Evolutionary conservation across 176 grass and related monocot genomes (phyloP).

Genomic region (Echinochloa phyllopogon): DNA sequence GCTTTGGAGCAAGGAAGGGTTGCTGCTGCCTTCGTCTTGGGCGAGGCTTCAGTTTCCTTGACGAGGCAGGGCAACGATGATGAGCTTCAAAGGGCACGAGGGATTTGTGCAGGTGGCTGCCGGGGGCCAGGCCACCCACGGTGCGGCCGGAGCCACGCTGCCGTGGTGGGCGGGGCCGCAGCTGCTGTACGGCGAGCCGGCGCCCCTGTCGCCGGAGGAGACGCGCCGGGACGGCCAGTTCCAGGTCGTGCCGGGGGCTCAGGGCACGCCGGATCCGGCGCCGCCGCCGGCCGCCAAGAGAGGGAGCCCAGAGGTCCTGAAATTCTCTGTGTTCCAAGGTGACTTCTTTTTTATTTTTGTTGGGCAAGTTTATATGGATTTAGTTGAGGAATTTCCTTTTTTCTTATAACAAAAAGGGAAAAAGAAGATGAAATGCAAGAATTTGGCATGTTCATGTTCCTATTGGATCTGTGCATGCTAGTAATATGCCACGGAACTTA

Average conservation of each 20-base stretch:
- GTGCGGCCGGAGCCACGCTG: constrained; percentile 45
- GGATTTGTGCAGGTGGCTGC: constrained; percentile 44
- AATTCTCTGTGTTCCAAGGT: constrained; percentile 82
- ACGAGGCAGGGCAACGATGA: constrained; percentile 31
- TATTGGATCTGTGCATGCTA: constrained; percentile 42
- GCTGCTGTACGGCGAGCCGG: constrained; percentile 60
- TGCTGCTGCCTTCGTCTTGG: not conserved
- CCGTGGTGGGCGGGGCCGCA: constrained; percentile 81
- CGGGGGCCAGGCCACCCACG: constrained; percentile 25
- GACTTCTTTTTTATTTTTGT: constrained; percentile 9
- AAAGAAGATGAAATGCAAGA: not conserved
- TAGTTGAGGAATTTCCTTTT: not conserved
- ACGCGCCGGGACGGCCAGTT: constrained; percentile 53
- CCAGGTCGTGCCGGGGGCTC: constrained; percentile 51
- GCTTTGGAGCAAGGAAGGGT: constrained; percentile 7
- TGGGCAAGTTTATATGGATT: not conserved
- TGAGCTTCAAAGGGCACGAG: constrained; percentile 60
- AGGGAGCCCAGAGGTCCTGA: constrained; percentile 49
- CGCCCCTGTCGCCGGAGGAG: constrained; percentile 48
- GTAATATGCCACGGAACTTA: not conserved
- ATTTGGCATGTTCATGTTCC: not conserved
- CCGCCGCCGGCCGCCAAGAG: constrained; percentile 17
- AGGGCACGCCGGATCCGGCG: constrained; percentile 49
- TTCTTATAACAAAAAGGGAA: too few species aligned
- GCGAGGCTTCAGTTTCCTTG: not conserved